Evolutionary conservation across 805 yeast species (phyloP), one percentile per base, ranked within the genome.

Genomic region (Blastobotrys chiropterorum): DNA sequence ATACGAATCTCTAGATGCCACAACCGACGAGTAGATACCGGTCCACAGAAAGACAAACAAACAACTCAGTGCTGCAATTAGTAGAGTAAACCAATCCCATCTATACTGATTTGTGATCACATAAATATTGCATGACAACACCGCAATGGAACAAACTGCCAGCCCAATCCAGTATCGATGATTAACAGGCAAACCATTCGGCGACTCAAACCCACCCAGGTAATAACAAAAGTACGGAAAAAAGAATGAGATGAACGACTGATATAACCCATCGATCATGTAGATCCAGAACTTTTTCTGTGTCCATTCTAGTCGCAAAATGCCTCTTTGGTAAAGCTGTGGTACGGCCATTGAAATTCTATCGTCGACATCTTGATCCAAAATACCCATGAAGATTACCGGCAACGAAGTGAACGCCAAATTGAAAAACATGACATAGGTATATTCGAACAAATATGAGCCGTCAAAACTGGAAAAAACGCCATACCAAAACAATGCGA

Each of bases 331-430:
- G 67, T 86, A 86, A 21, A 86, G 72, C 62, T 84, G 83, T 0
- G 95, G 95, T 13, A 82, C 86, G 31, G 80, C 71, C 54, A 86
- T 67, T 3, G 88, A 79, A 13, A 85, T 81, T 42, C 74, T 72
- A 61, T 81, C 90, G 31, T 79, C 73, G 21, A 86, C 87, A 66
- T 86, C 95, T 65, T 86, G 95, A 65, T 86, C 95, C 43, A 86
- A 69, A 20, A 83, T 76, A 8, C 86, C 95, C 68, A 86, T 67
- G 59, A 83, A 76, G 51, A 86, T 83, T 48, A 86, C 86, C 0
- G 95, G 92, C 56, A 86, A 69, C 8, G 95, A 86, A 1, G 95
- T 86, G 65, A 86, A 86, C 1, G 90, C 90, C 74, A 86, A 75
- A 66, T 86, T 86, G 73, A 82, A 86, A 62, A 86, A 80, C 83